Evolutionary conservation across 805 yeast genomes (phyloP).

Genomic region (Candida odintsovae): DNA sequence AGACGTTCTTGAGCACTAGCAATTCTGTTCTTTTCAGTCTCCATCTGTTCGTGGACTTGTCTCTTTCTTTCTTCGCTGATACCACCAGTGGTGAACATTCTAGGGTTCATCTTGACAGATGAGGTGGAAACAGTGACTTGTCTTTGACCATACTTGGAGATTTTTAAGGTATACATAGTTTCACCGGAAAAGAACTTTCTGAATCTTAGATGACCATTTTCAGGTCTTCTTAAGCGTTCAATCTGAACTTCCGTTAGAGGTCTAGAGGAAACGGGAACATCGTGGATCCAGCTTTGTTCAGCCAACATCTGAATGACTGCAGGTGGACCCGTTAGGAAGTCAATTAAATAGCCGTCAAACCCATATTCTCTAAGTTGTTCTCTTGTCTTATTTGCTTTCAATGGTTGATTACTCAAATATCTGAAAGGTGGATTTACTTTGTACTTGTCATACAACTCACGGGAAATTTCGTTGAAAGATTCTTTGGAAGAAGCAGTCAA

Average conservation of each 20-base stretch:
- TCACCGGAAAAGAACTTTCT: slow-evolving; percentile 57
- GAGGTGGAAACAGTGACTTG: slow-evolving; percentile 31
- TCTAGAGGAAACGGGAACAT: slow-evolving; percentile 57
- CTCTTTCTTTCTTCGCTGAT: slow-evolving; percentile 16
- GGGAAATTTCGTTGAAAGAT: slow-evolving; percentile 43
- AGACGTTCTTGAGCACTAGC: slow-evolving; percentile 8
- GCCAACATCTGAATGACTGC: slow-evolving; percentile 70
- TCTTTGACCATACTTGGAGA: slow-evolving; percentile 60
- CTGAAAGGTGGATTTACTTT: slow-evolving; percentile 50
- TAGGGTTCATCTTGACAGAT: slow-evolving; percentile 4
- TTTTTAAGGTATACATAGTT: slow-evolving; percentile 40
- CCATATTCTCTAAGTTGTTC: slow-evolving; percentile 45
- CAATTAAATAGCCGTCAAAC: slow-evolving; percentile 75
- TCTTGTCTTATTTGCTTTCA: slow-evolving; percentile 21
- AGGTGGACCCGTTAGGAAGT: slow-evolving; percentile 66
- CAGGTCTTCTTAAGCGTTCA: slow-evolving; percentile 28
- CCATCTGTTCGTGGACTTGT: slow-evolving; percentile 8
- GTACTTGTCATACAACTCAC: slow-evolving; percentile 32
- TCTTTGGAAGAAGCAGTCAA: slow-evolving; percentile 52
- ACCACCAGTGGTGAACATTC: slow-evolving; percentile 16
- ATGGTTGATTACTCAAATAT: slow-evolving; percentile 27
- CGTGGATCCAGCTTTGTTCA: slow-evolving; percentile 41
- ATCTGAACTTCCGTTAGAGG: slow-evolving; percentile 38
- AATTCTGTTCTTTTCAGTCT: slow-evolving; percentile 10
- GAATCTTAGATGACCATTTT: slow-evolving; percentile 41